Percentiles rank a stretch among this genome's conserved stretches.
Conservation (phyloP, 2,329 filamentous ascomycete genomes). For the Penicillium sp. region DNA sequence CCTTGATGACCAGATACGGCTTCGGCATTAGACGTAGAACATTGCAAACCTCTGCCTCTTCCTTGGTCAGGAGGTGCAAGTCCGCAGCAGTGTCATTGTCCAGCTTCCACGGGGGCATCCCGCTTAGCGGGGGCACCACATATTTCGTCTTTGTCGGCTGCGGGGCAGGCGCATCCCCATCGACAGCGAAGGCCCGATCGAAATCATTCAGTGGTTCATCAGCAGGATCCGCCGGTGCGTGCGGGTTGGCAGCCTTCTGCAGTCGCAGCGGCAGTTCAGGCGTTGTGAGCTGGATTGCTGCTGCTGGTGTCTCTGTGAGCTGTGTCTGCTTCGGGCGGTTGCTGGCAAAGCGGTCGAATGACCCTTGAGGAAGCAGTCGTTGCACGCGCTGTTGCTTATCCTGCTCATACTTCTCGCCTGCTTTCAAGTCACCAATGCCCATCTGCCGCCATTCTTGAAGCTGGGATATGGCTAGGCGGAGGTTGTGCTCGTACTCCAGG, state of each 20-base stretch:
- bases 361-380: slow-evolving; percentile 64
- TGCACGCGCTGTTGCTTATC: slow-evolving; percentile 79
- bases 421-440: slow-evolving; percentile 78
- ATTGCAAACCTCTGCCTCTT: slow-evolving; percentile 84
- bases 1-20: slow-evolving; percentile 91
- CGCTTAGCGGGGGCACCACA: slow-evolving; percentile 49
- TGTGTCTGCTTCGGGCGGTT: slow-evolving; percentile 68
- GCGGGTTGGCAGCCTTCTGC: slow-evolving; percentile 39
- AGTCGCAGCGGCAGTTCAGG: slow-evolving; percentile 70
- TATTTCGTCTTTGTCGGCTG: slow-evolving; percentile 51
- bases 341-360: slow-evolving; percentile 79
- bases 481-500: slow-evolving; percentile 83
- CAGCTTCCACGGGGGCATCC: slow-evolving; percentile 56
- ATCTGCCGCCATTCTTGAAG: slow-evolving; percentile 90
- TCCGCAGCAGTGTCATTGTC: slow-evolving; percentile 73
- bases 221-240: slow-evolving; percentile 30
- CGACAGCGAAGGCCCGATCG: slow-evolving; percentile 53
- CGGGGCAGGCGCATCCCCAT: slow-evolving; percentile 43
- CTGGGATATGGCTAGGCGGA: slow-evolving; percentile 84
- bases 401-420: slow-evolving; percentile 86
- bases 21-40: slow-evolving; percentile 84
- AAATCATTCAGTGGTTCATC: slow-evolving; percentile 51
- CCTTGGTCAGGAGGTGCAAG: slow-evolving; percentile 76
- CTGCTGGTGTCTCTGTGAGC: slow-evolving; percentile 69
- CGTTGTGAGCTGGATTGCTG: slow-evolving; percentile 72